Evolutionary conservation across 2,329 filamentous ascomycete genomes (phyloP).

Genomic region (Diaporthe australafricana): DNA sequence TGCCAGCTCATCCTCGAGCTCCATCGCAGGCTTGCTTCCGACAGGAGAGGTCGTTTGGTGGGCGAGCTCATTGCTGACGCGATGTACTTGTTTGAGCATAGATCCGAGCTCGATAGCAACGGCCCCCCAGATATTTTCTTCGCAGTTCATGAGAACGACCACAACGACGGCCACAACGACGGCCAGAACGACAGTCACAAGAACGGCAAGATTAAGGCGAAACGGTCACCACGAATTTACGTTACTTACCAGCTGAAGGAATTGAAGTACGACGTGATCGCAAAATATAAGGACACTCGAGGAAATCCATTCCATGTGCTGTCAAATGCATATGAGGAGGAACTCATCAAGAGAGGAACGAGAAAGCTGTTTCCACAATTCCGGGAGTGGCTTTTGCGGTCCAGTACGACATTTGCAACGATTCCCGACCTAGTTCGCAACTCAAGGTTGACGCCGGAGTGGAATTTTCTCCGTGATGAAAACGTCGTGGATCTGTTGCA

Average conservation of each 20-base stretch:
- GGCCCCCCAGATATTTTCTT: neutral
- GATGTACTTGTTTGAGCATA: neutral
- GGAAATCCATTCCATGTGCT: neutral
- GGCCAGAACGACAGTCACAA: too few species aligned
- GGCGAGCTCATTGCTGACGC: neutral
- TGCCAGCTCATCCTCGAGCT: neutral
- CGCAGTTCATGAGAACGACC: too few species aligned
- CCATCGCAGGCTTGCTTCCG: neutral
- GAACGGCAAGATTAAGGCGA: neutral
- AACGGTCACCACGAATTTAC: neutral
- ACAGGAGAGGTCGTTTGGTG: accelerated
- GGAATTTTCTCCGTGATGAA: neutral
- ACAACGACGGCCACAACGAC: too few species aligned
- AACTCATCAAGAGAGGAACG: neutral
- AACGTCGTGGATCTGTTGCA: neutral
- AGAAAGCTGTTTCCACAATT: neutral
- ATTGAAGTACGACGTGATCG: neutral
- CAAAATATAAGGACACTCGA: neutral
- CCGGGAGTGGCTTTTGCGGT: neutral
- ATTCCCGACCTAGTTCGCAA: neutral
- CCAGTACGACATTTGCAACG: neutral
- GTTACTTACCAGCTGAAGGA: neutral
- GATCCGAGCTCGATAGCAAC: neutral
- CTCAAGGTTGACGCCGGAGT: neutral
- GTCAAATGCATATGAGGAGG: neutral